Base-by-base conservation (phyloP, 768 basidiomycete species). In the Boletus edulis region DNA sequence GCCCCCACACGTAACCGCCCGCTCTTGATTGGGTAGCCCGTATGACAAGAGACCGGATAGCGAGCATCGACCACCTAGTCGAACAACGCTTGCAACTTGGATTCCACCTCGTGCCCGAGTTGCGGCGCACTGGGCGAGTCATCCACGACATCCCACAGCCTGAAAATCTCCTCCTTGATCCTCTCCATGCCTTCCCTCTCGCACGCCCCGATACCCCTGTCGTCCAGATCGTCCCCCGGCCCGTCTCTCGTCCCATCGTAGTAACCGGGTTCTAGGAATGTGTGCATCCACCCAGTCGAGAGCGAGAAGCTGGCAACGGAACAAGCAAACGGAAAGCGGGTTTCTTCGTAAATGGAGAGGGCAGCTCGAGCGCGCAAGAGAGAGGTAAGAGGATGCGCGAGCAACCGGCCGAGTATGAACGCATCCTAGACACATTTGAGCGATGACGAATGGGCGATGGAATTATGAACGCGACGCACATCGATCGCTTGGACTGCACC, bases 401-500 rank as follows among this genome's bases (percentile, higher is more conserved):
- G 51, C 14, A 68, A 54, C 12, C 66, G 60, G 11, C 63, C 67
- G 14, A 65, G 67, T 5, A 65, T 35, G 22, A 56, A 65, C 5
- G 60, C 62, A 20, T 66, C 62, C 62, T 63, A 20, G 15, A 18
- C 5, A 13, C 8, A 14, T 39, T 0, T 11, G 14, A 35, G 34
- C 34, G 14, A 35, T 20, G 12, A 41, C 11, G 12, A 12, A 31
- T 8, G 0, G 18, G 47, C 1, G 12, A 12, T 18, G 9, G 7
- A 29, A 14, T 3, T 7, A 8, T 37, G 22, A 34, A 46, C 3
- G 15, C 7, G 13, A 41, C 42, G 12, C 22, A 67, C 67, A 13
- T 67, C 62, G 4, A 69, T 62, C n/a, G 67, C 65, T 55, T 67
- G 67, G 3, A 60, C 67, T 11, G 60, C 67, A 10, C 67, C 67